A percentile compares a stretch with the other conserved stretches of the same genome.
Conservation (phyloP, 345 rosid species). For the Xanthoceras sorbifolium region DNA sequence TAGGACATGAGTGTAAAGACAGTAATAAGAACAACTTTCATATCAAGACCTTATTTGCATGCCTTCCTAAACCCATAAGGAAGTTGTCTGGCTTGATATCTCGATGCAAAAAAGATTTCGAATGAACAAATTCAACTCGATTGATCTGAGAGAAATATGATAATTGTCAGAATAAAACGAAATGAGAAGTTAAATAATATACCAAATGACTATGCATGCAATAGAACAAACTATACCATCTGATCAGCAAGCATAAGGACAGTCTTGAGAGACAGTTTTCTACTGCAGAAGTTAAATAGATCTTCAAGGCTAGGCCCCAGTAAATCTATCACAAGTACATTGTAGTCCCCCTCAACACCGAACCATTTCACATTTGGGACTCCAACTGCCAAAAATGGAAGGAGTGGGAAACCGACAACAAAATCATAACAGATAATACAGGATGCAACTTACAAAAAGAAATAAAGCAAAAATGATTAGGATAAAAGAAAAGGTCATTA, state of each 20-base stretch:
- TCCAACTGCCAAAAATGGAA: slow-evolving; percentile 58
- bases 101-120: slow-evolving; percentile 84
- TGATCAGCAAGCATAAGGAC: slow-evolving; percentile 95
- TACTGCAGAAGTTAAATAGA: slow-evolving; percentile 81
- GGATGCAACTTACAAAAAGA: not conserved
- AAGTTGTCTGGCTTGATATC: slow-evolving; percentile 94
- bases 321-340: slow-evolving; percentile 83
- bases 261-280: slow-evolving; percentile 85
- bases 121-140: slow-evolving; percentile 82
- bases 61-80: slow-evolving; percentile 90
- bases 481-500: slow-evolving; percentile 29
- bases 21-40: slow-evolving; percentile 7
- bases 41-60: slow-evolving; percentile 70
- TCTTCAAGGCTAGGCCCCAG: slow-evolving; percentile 95
- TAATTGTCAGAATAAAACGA: slow-evolving; percentile 6
- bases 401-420: not conserved
- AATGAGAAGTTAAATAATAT: slow-evolving; percentile 10
- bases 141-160: slow-evolving; percentile 57
- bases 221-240: slow-evolving; percentile 55
- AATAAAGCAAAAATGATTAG: not conserved
- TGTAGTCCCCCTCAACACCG: slow-evolving; percentile 86
- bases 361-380: slow-evolving; percentile 82
- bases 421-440: not conserved
- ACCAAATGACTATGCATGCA: slow-evolving; percentile 8
- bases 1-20: not conserved